Percentiles rank a stretch among this genome's conserved stretches.
phyloP scores from a whole-genome alignment of 1,284 basidiomycete genomes.

The Ceratobasidium papillatum region DNA sequence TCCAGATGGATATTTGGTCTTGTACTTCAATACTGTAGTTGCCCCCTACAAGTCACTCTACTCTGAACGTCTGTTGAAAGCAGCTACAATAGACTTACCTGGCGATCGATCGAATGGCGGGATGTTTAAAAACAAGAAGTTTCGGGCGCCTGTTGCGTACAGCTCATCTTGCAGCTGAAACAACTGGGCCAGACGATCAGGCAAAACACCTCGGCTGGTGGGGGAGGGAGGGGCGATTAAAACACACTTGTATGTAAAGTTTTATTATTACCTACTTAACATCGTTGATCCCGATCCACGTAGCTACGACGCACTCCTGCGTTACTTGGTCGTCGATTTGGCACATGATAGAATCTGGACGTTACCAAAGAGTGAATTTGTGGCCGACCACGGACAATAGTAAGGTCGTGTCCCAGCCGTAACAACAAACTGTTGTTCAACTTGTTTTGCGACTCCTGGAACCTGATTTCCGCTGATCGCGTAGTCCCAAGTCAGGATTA shows the following conservation, averaged over 20 bases:
- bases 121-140: slow-evolving; percentile 70
- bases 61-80: not conserved
- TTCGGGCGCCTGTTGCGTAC: slow-evolving; percentile 63
- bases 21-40: not conserved
- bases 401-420: slow-evolving; percentile 53
- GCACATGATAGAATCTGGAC: slow-evolving; percentile 10
- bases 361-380: slow-evolving; percentile 61
- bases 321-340: not conserved
- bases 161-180: slow-evolving; percentile 60
- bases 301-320: slow-evolving; percentile 54
- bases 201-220: slow-evolving; percentile 38
- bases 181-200: slow-evolving; percentile 50
- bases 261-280: slow-evolving; percentile 59
- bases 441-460: slow-evolving; percentile 26
- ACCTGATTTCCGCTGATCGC: slow-evolving; percentile 25
- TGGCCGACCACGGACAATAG: slow-evolving; percentile 56
- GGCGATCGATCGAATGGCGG: slow-evolving; percentile 66
- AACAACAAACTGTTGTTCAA: slow-evolving; percentile 52
- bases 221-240: no score
- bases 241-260: no score
- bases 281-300: slow-evolving; percentile 73
- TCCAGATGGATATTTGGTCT: slow-evolving; percentile 55
- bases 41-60: not conserved
- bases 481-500: slow-evolving; percentile 33
- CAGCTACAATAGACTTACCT: slow-evolving; percentile 51